Base-by-base conservation (phyloP, 2,329 filamentous ascomycete genomes). In the Paramyrothecium sp. region DNA sequence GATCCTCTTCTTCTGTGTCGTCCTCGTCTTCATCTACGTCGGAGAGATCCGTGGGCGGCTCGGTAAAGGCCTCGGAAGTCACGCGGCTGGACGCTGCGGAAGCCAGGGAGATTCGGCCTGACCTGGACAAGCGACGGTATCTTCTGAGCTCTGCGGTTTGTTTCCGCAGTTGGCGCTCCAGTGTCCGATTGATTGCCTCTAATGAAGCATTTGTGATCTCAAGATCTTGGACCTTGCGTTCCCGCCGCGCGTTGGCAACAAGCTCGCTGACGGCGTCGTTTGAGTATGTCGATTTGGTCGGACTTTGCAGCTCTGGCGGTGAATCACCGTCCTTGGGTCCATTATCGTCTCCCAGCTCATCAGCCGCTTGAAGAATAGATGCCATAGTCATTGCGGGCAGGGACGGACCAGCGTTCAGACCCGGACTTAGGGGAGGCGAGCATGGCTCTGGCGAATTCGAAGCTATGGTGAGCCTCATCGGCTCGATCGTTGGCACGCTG, bases 161-260 rank as follows among this genome's bases (percentile, higher is more conserved):
- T 70, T 96, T 96, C 23, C 92, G 87, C 66, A 99, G 82, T 70
- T 98, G 92, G 22, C 92, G 86, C 75, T 99, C 95, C 0, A 99
- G 78, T 0, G 92, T 95, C 54, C 93, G 84, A 70, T 99, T 99
- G 75, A 99, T 98, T 46, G 95, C 95, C 56, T 97, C 85, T 3
- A 99, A 82, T 1, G 93, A 97, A 1, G 92, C 95, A 68, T 99
- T 99, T 56, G 90, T 97, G 61, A 99, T 99, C 71, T 99, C 92
- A 7, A 99, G 79, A 71, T 99, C 95, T 63, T 98, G 85, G 1
- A 99, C 93, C 76, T 98, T 99, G 60, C 95, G 86, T 73, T 98
- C 95, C 38, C 92, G 85, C 30, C 95, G 86, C 16, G 95, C 95
- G 69, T 92, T 95, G n/a, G 89, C 85, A 12, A 95, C 92, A 7